Percentiles rank a stretch among this genome's conserved stretches.
These are phyloP conservation scores for Panicum hallii DNA, from an alignment of 202 grass and related monocot genomes.

Conservation along the genomic window DNA sequence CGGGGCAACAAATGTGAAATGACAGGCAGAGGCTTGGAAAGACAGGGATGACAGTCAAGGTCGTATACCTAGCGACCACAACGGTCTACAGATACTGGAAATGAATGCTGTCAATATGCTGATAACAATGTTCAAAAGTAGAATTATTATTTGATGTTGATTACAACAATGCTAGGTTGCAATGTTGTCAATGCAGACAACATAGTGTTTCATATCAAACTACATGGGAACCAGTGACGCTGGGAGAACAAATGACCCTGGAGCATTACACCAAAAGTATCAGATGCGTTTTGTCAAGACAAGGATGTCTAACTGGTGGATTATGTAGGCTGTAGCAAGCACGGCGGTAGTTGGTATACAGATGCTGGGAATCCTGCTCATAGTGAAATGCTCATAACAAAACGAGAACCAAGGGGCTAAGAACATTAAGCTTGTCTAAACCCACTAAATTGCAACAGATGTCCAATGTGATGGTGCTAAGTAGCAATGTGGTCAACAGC, in stretches of 20 bases:
- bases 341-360: neutral
- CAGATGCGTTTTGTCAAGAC: neutral
- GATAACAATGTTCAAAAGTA: neutral
- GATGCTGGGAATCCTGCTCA: neutral
- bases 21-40: neutral
- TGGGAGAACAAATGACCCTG: too few relatives aligned
- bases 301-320: neutral
- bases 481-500: neutral
- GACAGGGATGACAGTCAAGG: too few relatives aligned
- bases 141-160: neutral
- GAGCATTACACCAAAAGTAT: neutral
- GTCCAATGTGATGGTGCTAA: neutral
- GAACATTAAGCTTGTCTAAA: neutral
- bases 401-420: neutral
- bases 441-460: neutral
- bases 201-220: neutral
- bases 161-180: neutral
- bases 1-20: too few relatives aligned
- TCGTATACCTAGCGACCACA: too few relatives aligned
- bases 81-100: neutral
- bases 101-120: neutral
- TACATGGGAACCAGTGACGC: neutral
- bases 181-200: constrained; percentile 10
- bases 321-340: neutral
- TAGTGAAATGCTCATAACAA: neutral